Base-by-base conservation (phyloP, 2,329 filamentous ascomycete species). In the Beauveria pseudobassiana region DNA sequence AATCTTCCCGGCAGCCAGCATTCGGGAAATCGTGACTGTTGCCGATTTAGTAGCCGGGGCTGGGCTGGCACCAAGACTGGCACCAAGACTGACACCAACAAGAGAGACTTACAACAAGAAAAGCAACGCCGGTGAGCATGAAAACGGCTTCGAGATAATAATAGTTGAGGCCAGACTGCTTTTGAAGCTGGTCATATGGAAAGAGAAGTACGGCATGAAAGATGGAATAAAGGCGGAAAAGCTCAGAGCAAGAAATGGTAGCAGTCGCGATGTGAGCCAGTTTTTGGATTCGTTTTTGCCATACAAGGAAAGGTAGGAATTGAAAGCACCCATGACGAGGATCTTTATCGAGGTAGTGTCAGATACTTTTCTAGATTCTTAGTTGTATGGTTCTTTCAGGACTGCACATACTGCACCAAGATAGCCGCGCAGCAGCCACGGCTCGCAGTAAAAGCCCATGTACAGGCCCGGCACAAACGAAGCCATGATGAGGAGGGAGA, bases 21-120 rank as follows among this genome's bases (percentile, higher is more conserved):
- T 66, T 81, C 78, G 1, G 78, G 78, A 53, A 80, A 74, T 50
- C 74, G 70, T 9, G 70, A 74, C 77, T 78, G 5, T 18, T 16
- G 42, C 9, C 5, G 26, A 9, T 5, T 56, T 22, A 28, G n/a
- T 14, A 22, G 24, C 3, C 10, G 30, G 5, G 12, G 5, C 26
- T 6, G 6, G 26, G 26, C 26, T 26, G 26, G 26, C 26, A 26
- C 26, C 30, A 34, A 14, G 30, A 34, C 30, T 9, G 6, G 43
- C 40, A 22, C 3, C 30, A 1, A 34, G 12, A 10, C 10, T 5
- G 3, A 38, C 24, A 22, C 6, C 3, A 22, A 12, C 3, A 22
- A 12, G n/a, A 40, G 7, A 7, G 34, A 72, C 75, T 72, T 67
- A 77, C 76, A 53, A 69, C 73, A 61, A 77, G 77, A 14, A 77